Percentiles rank a stretch among this genome's conserved stretches.
phyloP scores from a whole-genome alignment of 495 filamentous ascomycete species.

The Durotheca rogersii region DNA sequence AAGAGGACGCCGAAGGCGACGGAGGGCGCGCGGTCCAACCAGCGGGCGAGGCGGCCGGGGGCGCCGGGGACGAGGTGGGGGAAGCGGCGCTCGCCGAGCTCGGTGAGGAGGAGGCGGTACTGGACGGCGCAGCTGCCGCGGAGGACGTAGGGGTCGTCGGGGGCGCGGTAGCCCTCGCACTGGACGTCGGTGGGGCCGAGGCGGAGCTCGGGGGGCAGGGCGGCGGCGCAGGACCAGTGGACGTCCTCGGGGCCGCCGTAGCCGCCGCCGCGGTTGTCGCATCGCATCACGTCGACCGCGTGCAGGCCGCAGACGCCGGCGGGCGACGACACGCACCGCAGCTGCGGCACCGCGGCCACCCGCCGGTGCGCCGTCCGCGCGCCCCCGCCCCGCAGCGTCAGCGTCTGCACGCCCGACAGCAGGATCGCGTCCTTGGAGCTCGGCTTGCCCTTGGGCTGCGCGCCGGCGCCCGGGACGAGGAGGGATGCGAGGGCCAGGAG shows the following conservation, averaged over 20 bases:
- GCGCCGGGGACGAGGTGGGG: slow-evolving; percentile 44
- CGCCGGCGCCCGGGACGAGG: slow-evolving; percentile 24
- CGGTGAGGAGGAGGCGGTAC: slow-evolving; percentile 80
- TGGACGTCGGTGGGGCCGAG: slow-evolving; percentile 87
- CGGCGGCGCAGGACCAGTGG: slow-evolving; percentile 85
- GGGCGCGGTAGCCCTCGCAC: slow-evolving; percentile 80
- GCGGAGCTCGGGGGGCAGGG: slow-evolving; percentile 79
- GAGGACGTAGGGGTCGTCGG: slow-evolving; percentile 79
- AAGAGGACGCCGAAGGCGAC: slow-evolving; percentile 40
- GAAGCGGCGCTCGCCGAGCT: slow-evolving; percentile 72
- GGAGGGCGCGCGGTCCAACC: slow-evolving; percentile 3
- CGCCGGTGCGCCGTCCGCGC: slow-evolving; percentile 70
- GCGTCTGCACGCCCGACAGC: slow-evolving; percentile 71
- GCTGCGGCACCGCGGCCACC: slow-evolving; percentile 72
- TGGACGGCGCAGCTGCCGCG: slow-evolving; percentile 93
- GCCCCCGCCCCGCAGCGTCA: slow-evolving; percentile 68
- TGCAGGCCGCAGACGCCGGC: slow-evolving; percentile 62
- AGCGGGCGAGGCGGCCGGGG: slow-evolving; percentile 12
- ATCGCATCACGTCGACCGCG: slow-evolving; percentile 78
- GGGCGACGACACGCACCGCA: slow-evolving; percentile 75
- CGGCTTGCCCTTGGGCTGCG: no score
- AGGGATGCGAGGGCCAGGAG: slow-evolving; percentile 30
- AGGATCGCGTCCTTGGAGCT: slow-evolving; percentile 65
- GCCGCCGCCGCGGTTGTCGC: slow-evolving; percentile 74
- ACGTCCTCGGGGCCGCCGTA: slow-evolving; percentile 72